Conservation (phyloP, 108 stramenopile species). For the Cyclostephanos invisitatus region DNA sequence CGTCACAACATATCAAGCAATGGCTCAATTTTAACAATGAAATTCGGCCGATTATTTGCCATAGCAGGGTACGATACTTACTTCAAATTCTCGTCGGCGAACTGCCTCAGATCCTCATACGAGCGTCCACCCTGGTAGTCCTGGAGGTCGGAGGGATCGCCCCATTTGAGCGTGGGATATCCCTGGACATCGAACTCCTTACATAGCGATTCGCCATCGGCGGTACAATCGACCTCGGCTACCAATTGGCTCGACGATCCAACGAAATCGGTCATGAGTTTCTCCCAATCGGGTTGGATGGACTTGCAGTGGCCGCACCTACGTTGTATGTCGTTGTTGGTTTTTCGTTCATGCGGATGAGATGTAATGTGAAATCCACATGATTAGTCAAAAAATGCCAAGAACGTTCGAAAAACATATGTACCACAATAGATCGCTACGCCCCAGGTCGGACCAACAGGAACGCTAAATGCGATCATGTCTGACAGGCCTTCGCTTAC, state of each 20-base stretch:
- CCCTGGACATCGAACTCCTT: slow-evolving; percentile 67
- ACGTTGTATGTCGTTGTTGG: not conserved
- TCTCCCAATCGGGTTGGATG: slow-evolving; percentile 56
- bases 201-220: slow-evolving; percentile 71
- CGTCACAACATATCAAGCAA: not conserved
- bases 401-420: too few relatives aligned
- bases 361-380: too few relatives aligned
- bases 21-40: not conserved
- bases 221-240: slow-evolving; percentile 90
- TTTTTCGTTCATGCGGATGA: too few relatives aligned
- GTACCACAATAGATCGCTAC: too few relatives aligned
- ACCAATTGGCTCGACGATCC: slow-evolving; percentile 59
- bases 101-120: slow-evolving; percentile 64
- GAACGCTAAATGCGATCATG: too few relatives aligned
- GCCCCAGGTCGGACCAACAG: too few relatives aligned
- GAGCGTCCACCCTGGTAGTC: slow-evolving; percentile 78
- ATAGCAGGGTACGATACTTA: slow-evolving; percentile 3
- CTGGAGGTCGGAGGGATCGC: slow-evolving; percentile 58
- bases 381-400: too few relatives aligned
- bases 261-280: slow-evolving; percentile 69
- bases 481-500: slow-evolving; percentile 18
- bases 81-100: slow-evolving; percentile 72
- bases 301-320: slow-evolving; percentile 57
- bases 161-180: slow-evolving; percentile 83
- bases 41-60: not conserved